Evolutionary conservation across 2,329 filamentous ascomycete genomes (phyloP), one percentile per base, ranked within the genome.

Genomic region (Phaeomoniella chlamydospora): DNA sequence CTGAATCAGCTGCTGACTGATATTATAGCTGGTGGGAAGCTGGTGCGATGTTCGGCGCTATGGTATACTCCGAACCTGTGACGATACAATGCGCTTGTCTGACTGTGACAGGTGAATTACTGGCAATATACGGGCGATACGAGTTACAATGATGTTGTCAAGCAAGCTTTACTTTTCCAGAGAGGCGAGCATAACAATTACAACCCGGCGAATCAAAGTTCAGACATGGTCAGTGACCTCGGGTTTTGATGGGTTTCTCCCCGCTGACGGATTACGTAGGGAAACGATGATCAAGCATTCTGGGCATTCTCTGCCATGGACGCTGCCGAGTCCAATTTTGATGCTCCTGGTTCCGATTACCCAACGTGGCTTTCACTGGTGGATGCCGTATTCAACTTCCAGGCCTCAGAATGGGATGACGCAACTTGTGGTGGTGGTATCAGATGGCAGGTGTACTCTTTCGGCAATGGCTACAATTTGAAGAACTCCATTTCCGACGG

Each of bases 371-470:
- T 90, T 12, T 74, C 77, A 4, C 67, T 92, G 37, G 77, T 72
- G 0, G 80, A 85, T 53, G 79, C 77, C 5, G 78, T 83, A 1
- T 90, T 87, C 56, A 85, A 88, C 59, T 76, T 80, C 38, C 84
- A 85, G 49, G 72, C 70, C 2, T 55, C 57, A n/a, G 71, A 82
- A 13, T 88, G 82, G 79, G 77, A 90, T 45, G 58, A 57, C 2
- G 49, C 57, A 0, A 66, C 64, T 1, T 93, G 85, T 54, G 64
- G 61, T 19, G 85, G 85, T 34, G 85, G 85, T 5, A 59, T 92
- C 42, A 73, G 80, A 42, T 93, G 85, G 85, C 84, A 92, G 59
- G 80, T 92, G 39, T 87, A 78, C 59, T 67, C 71, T 9, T 80
- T 77, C 58, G 85, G 86, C 58, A 72, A 67, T 37, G 83, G 83